Evolutionary conservation across 2,329 filamentous ascomycete genomes (phyloP), one percentile per base, ranked within the genome.

Genomic region (Bisporella sp.): DNA sequence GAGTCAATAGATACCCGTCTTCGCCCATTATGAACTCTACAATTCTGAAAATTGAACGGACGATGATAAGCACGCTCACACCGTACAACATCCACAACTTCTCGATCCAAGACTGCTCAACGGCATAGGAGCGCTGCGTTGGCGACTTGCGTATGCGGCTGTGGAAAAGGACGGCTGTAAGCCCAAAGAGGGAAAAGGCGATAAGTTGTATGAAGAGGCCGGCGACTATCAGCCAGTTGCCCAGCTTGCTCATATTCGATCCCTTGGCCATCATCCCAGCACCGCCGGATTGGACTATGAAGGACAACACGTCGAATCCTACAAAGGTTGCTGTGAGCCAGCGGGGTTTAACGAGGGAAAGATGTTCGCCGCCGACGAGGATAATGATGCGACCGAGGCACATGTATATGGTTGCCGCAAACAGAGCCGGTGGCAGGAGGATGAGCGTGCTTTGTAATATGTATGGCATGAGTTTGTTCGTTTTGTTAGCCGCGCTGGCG

Each of bases 11-110:
- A 53, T 68, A 72, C 0, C 73, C 72, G 21, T 66, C 55, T 21
- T 67, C 63, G 1, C 73, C 73, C 59, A 70, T 64, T 0, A 61
- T 55, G 55, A 71, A 78, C 61, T 78, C 75, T 6, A 71, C 59
- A 21, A 76, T 64, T 12, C 75, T 65, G 46, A 42, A 42, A n/a
- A 42, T 9, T 29, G 41, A 42, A n/a, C 41, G 12, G 11, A 42
- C 41, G 29, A 42, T 42, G 13, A 42, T 42, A 11, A 42, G 29
- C 41, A 21, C 21, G 13, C 41, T 42, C 11, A 21, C 8, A 29
- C 8, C 13, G 21, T 42, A 42, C 8, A 42, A 8, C 8, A 21
- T 21, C 12, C 28, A 11, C 41, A 42, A n/a, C 8, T 11, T 42
- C 21, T 21, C 8, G 8, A 9, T 42, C 41, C 41, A 42, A 8